These are phyloP conservation scores for Digitaria exilis DNA, from an alignment of 202 grass and related monocot species.

Conservation along the genomic window DNA sequence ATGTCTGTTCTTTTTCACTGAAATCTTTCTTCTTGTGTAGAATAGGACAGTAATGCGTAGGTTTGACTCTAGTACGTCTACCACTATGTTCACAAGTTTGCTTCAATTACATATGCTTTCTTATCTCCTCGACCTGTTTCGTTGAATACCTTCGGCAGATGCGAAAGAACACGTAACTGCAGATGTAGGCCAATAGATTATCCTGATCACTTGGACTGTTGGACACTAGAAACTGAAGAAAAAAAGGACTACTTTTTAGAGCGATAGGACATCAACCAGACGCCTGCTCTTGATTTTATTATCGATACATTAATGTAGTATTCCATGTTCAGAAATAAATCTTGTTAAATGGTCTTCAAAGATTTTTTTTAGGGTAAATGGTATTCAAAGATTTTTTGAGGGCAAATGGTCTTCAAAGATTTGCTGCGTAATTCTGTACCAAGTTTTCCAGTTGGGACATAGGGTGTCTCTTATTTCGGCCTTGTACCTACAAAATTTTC, in stretches of 20 bases:
- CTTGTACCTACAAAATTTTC: neutral
- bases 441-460: neutral
- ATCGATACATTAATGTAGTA: neutral
- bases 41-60: neutral
- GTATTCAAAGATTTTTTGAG: too few species aligned
- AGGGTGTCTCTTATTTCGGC: neutral
- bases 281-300: neutral
- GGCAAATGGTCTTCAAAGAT: too few species aligned
- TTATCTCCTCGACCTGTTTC: slow-evolving; percentile 12
- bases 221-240: neutral
- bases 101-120: neutral
- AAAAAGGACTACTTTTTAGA: neutral
- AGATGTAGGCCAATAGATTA: neutral
- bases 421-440: neutral
- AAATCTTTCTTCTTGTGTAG: neutral
- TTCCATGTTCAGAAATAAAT: neutral
- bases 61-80: neutral
- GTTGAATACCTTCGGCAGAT: neutral
- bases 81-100: neutral
- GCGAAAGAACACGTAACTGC: neutral
- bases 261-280: neutral
- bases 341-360: neutral
- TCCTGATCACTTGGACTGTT: neutral
- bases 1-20: neutral
- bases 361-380: too few species aligned